Conservation (phyloP, 1,284 basidiomycete species). For the Testicularia cyperi region DNA sequence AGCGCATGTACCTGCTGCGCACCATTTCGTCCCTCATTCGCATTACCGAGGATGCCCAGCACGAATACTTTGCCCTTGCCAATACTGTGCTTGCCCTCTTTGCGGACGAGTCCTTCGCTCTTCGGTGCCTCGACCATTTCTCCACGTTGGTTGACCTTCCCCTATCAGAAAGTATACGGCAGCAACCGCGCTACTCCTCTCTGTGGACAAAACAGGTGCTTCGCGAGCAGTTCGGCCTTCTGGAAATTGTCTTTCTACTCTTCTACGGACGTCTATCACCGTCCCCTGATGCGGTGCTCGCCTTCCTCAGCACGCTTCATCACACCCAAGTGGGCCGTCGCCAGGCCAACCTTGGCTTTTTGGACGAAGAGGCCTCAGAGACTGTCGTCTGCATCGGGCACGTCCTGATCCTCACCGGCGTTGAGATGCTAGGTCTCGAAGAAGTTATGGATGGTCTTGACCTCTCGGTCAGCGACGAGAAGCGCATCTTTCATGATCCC, state of each 20-base stretch:
- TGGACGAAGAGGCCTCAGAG: constrained; percentile 72
- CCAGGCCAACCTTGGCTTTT: constrained; percentile 68
- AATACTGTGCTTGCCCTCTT: constrained; percentile 67
- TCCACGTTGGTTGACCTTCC: constrained; percentile 62
- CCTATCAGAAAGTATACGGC: constrained; percentile 65
- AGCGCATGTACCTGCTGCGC: constrained; percentile 71
- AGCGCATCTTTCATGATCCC: constrained; percentile 19
- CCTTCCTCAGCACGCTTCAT: constrained; percentile 70
- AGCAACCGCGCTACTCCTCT: constrained; percentile 68
- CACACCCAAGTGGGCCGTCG: constrained; percentile 69
- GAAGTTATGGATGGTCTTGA: constrained; percentile 65
- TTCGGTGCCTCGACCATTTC: constrained; percentile 66
- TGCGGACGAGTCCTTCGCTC: constrained; percentile 68
- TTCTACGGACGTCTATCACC: constrained; percentile 77
- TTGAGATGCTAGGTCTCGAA: constrained; percentile 80
- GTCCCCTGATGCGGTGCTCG: constrained; percentile 67
- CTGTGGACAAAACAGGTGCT: constrained; percentile 77
- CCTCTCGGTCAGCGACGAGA: constrained; percentile 3
- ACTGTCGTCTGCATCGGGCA: constrained; percentile 71
- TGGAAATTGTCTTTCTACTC: constrained; percentile 81
- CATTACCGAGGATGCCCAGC: constrained; percentile 67
- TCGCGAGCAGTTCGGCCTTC: constrained; percentile 74
- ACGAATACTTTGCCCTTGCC: constrained; percentile 67
- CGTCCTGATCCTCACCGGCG: constrained; percentile 73
- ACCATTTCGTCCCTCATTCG: constrained; percentile 62